Base-by-base conservation (phyloP, 805 yeast species). In the Tetrapisispora taiwanensis region DNA sequence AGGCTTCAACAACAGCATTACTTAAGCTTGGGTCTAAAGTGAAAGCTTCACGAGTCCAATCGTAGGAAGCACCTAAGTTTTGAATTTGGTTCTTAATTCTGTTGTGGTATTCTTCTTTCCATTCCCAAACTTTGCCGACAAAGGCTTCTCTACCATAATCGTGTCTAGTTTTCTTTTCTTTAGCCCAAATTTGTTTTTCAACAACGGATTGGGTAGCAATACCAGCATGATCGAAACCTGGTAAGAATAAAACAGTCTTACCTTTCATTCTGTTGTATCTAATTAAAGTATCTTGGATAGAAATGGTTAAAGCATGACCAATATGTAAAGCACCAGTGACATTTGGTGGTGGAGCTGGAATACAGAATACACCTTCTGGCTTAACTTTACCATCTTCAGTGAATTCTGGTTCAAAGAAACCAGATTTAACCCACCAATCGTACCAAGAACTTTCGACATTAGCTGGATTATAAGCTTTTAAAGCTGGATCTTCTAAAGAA, bases 261-360 rank as follows among this genome's bases (percentile, higher is more conserved):
- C 97, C 97, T 67, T 81, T 81, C 98, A 92, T 92, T 72, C 98
- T 83, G 74, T 92, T 79, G 73, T 78, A 92, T 68, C 98, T 80
- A 52, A 89, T 80, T 61, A 92, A 76, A 22, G 97, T 67, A 66
- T 92, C 98, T 72, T 92, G 98, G 60, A 92, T 84, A 30, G 97
- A 73, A 49, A 89, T 85, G 15, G 98, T 92, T 63, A 92, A 75
- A 26, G 97, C 98, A 67, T 92, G 98, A 55, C 98, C 98, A 66
- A 92, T 92, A 67, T 92, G 98, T 54, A 92, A 75, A 39, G 97
- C 97, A 69, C 98, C 98, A 39, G 98, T 92, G 52, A 92, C 95
- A 65, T 92, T 92, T 62, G 98, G 98, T 50, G 98, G 98, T 33
- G 98, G 98, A n/a, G 95, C 92, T 33, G 97, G 97, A 57, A 92